Evolutionary conservation across 805 yeast species (phyloP), one percentile per base, ranked within the genome.

Genomic region (Lachancea kluyveri): DNA sequence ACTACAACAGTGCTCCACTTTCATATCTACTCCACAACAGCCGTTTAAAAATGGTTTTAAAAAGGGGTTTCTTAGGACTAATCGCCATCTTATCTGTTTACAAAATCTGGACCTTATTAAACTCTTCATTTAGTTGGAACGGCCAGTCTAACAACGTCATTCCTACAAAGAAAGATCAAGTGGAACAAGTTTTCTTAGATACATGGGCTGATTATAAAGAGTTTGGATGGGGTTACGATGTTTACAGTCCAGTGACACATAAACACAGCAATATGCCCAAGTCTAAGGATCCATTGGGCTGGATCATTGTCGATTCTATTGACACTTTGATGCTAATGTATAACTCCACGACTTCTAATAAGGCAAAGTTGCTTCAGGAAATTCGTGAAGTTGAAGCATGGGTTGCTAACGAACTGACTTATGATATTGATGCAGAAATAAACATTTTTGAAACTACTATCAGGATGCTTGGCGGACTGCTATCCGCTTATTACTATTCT

Each of bases 401-500:
- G 95, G 80, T 88, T 29, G 67, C 70, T 28, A 61, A 77, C 35
- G 85, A 74, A 30, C 64, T 88, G 42, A 67, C 66, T 32, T 87
- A 84, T 52, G 74, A 77, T 45, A 73, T 83, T 44, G 82, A 85
- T 52, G 73, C 77, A 39, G 71, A 71, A 21, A 92, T 85, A 24
- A 86, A 80, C 51, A 78, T 86, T 5, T 88, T 88, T 58, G 96
- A 87, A 54, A 86, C 96, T n/a, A 85, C 96, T 5, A 87, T 85
- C 42, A 69, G 96, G 52, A 85, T 88, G 94, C 62, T 88, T 16
- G 96, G 96, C 26, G 96, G 96, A 0, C 64, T 88, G n/a, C 60
- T 88, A 29, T 79, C 95, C 3, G 94, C 95, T 0, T 74, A 73
- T 50, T 78, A 83, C 42, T 59, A 85, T 17, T 70, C 88, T 2